These are phyloP conservation scores for Chlorella sp. DNA, from an alignment of 139 green algal genomes.

Conservation along the genomic window DNA sequence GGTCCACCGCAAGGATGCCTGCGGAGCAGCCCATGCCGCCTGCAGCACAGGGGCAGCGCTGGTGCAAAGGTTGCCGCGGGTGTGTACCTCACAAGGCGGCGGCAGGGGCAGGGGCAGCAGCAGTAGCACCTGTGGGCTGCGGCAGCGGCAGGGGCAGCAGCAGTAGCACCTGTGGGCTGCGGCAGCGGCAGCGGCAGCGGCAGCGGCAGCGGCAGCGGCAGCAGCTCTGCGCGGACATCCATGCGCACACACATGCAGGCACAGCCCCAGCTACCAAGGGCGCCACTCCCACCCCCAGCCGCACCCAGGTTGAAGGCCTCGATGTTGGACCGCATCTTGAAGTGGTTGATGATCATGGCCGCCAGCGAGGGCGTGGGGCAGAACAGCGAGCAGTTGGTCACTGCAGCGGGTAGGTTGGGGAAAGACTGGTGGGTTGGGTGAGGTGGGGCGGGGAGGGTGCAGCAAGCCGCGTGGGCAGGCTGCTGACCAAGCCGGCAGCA, in stretches of 20 bases:
- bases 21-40: slow-evolving; percentile 87
- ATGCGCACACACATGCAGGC: background rate
- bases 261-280: no score
- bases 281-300: background rate
- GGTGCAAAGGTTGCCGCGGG: no score
- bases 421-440: background rate
- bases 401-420: background rate
- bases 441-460: no score
- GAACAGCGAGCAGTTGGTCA: slow-evolving; percentile 88
- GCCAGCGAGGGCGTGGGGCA: slow-evolving; percentile 84
- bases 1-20: slow-evolving; percentile 82
- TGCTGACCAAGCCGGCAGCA: no score
- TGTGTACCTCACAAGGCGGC: no score
- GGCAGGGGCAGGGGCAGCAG: background rate
- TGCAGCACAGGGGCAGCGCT: background rate
- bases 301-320: slow-evolving; percentile 74
- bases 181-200: background rate
- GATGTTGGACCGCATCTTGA: slow-evolving; percentile 82
- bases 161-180: background rate
- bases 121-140: background rate
- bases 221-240: background rate
- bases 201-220: background rate
- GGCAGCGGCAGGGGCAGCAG: background rate
- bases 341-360: slow-evolving; percentile 89
- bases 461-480: no score